phyloP scores from a whole-genome alignment of 2,329 filamentous ascomycete species.

The Aspergillus novofumigatus region DNA sequence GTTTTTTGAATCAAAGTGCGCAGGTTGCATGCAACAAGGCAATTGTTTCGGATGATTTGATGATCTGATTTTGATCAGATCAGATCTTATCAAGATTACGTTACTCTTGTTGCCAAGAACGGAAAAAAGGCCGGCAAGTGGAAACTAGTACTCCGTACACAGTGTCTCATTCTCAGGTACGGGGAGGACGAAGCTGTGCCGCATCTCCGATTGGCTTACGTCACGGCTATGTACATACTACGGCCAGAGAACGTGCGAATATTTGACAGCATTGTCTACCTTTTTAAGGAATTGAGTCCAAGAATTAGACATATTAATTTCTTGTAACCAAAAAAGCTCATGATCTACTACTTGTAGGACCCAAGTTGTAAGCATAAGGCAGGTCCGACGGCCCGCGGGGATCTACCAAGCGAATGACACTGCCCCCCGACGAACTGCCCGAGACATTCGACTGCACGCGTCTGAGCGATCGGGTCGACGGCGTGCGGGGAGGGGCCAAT shows the following conservation, averaged over 20 bases:
- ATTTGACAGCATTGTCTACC: neutral
- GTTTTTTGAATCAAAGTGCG: neutral
- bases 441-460: constrained; percentile 31
- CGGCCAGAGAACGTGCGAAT: neutral
- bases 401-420: constrained; percentile 37
- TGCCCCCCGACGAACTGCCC: constrained; percentile 29
- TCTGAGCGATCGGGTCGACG: constrained; percentile 34
- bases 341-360: constrained; percentile 8
- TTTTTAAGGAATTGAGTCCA: neutral
- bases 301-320: neutral
- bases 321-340: neutral
- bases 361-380: constrained; percentile 31
- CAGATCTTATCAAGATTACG: constrained; percentile 34
- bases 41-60: neutral
- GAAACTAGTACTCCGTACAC: neutral
- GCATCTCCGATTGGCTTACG: constrained; percentile 2
- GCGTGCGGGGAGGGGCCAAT: constrained; percentile 22
- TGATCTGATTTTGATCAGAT: constrained; percentile 13
- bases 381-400: constrained; percentile 26
- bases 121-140: constrained; percentile 9
- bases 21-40: neutral
- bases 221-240: neutral
- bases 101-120: constrained; percentile 14
- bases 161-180: neutral
- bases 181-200: neutral